Percentiles rank a stretch among this genome's conserved stretches.
phyloP scores from a whole-genome alignment of 176 grass and related monocot species.

The Juncus effusus region DNA sequence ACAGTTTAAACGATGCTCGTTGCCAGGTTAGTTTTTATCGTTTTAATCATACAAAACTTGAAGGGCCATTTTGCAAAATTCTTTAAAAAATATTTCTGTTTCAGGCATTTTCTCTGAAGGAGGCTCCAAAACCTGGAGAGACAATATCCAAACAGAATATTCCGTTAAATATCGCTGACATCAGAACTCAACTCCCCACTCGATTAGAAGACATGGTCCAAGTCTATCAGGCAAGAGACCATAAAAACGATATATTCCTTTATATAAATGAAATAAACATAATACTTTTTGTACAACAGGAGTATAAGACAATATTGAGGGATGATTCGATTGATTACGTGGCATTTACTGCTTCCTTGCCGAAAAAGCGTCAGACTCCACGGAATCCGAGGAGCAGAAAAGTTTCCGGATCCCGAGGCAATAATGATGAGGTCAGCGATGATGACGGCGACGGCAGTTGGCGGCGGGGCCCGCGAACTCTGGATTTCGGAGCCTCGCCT shows the following conservation, averaged over 20 bases:
- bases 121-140: slow-evolving; percentile 69
- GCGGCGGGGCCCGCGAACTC: slow-evolving; percentile 39
- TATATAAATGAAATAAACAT: background rate
- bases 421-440: slow-evolving; percentile 46
- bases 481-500: slow-evolving; percentile 60
- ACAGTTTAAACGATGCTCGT: slow-evolving; percentile 70
- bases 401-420: slow-evolving; percentile 26
- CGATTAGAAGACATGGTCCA: slow-evolving; percentile 52
- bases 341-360: slow-evolving; percentile 42
- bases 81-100: slow-evolving; percentile 17
- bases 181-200: slow-evolving; percentile 48
- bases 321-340: slow-evolving; percentile 90
- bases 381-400: slow-evolving; percentile 64
- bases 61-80: slow-evolving; percentile 22
- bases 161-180: slow-evolving; percentile 61
- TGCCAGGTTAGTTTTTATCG: slow-evolving; percentile 64
- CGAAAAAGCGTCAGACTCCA: slow-evolving; percentile 67
- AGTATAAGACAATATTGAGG: slow-evolving; percentile 77
- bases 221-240: slow-evolving; percentile 59
- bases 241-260: background rate
- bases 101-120: slow-evolving; percentile 95
- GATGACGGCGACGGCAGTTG: slow-evolving; percentile 53
- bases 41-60: too few relatives aligned
- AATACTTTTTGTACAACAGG: slow-evolving; percentile 36
- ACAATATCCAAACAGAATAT: slow-evolving; percentile 78